These are phyloP conservation scores for Dalbergia cultrata DNA, from an alignment of 306 rosid species.

Conservation along the genomic window DNA sequence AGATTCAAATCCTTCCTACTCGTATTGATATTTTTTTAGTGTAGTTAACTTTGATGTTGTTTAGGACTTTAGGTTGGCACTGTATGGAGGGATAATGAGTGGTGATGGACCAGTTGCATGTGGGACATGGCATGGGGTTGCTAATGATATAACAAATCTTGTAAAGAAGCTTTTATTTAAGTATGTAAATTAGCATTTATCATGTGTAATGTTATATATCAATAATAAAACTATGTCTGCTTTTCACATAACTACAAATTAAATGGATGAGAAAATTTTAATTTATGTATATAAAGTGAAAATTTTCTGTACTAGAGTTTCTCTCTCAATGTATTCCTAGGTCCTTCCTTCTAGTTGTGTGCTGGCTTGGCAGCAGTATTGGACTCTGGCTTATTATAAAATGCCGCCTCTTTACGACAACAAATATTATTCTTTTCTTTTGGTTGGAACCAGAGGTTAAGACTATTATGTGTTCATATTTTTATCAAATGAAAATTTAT, in stretches of 20 bases:
- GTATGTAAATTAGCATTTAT: neutral
- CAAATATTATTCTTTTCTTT: neutral
- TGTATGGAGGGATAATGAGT: neutral
- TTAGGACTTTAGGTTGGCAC: constrained; percentile 28
- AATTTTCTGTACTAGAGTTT: neutral
- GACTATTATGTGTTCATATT: no score
- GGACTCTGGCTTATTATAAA: neutral
- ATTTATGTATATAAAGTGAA: no score
- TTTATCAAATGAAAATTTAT: no score
- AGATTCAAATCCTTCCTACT: no score
- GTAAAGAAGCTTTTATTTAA: neutral
- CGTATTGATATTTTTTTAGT: no score
- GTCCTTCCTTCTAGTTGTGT: neutral
- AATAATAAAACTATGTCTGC: neutral
- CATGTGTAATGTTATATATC: neutral
- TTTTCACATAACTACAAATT: neutral
- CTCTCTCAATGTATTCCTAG: neutral
- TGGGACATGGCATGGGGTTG: neutral
- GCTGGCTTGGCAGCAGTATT: neutral
- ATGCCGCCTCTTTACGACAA: neutral
- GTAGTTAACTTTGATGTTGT: neutral
- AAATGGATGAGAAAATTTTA: neutral
- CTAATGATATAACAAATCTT: neutral
- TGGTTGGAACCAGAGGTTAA: neutral
- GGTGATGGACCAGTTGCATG: neutral